These are phyloP conservation scores for Rhodotorula sp. DNA, from an alignment of 1,284 basidiomycete genomes.

Conservation along the genomic window DNA sequence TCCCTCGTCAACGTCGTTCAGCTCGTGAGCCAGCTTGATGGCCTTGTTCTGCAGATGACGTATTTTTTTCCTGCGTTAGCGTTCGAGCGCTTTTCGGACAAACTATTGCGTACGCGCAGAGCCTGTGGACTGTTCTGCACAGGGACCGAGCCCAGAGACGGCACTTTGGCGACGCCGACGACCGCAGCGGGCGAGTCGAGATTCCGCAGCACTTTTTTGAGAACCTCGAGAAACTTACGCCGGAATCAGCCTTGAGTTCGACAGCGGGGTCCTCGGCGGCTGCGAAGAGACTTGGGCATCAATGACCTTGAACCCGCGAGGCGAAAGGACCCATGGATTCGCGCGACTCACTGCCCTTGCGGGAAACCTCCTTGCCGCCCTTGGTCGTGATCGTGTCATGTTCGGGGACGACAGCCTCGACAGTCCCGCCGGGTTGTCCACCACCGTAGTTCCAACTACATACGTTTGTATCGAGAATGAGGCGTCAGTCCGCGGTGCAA, in stretches of 20 bases:
- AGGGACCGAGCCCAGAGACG: no score
- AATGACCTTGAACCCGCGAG: no score
- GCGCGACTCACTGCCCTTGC: conserved; percentile 30
- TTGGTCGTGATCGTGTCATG: conserved; percentile 34
- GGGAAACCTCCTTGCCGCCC: conserved; percentile 30
- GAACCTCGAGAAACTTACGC: conserved; percentile 11
- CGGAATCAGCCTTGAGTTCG: conserved; percentile 30
- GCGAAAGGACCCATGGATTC: no score
- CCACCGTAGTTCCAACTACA: conserved; percentile 25
- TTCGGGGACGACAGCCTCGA: conserved; percentile 29
- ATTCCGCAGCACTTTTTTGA: neutral
- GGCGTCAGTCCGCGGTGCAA: neutral
- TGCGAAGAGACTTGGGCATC: neutral
- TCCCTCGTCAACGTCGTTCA: conserved; percentile 31
- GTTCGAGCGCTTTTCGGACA: neutral
- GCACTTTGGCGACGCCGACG: no score
- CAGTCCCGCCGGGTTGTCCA: conserved; percentile 24
- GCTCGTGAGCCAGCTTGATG: conserved; percentile 32
- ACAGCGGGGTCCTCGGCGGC: conserved; percentile 37
- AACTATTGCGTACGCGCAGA: no score
- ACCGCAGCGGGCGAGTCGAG: no score
- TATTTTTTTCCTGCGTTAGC: neutral
- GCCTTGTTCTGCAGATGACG: conserved; percentile 25
- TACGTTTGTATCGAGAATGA: no score
- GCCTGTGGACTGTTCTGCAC: neutral